Base-by-base conservation (phyloP, 805 yeast genomes). In the Ogataea trehalophila region DNA sequence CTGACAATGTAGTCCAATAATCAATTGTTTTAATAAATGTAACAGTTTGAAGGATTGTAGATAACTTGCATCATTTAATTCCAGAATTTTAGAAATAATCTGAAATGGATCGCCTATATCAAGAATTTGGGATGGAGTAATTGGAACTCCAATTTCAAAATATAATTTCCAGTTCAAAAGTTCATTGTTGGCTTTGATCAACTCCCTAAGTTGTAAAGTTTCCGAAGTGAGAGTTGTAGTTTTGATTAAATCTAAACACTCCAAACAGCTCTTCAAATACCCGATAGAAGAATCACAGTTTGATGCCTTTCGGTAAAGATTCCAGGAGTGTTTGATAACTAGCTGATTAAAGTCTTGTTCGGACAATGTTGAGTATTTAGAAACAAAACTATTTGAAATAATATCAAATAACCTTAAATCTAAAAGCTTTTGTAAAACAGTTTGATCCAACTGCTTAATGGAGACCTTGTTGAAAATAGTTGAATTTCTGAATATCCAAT, bases 21-120 rank as follows among this genome's bases (percentile, higher is more conserved):
- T 59, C 33, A 83, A 57, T 39, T 72, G 71, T 37, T 62, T 61
- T 22, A 76, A 48, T 0, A 83, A 63, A 8, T 62, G 58, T 48
- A 67, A 67, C 5, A 83, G 62, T 38, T 68, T 66, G 3, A 69
- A 72, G 22, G 67, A 59, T 6, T 79, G 72, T 42, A 67, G 56
- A 53, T 81, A 83, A 2, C 83, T 69, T 13, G 66, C 64, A 0
- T 75, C 71, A 57, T 84, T 83, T 37, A 79, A 67, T 51, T 81
- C 87, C 15, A 84, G 59, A n/a, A 67, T 56, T 35, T 57, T 56
- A 14, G 55, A 46, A 2, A 66, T 41, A 9, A 66, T 49, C n/a
- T 45, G 42, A 6, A 55, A 42, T 7, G 69, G 63, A 42, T 65
- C 63, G 14, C 48, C 44, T 2, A 52, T 34, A 1, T 61, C 58